These are phyloP conservation scores for Candida ipomoeae DNA, from an alignment of 805 yeast genomes.

Conservation along the genomic window DNA sequence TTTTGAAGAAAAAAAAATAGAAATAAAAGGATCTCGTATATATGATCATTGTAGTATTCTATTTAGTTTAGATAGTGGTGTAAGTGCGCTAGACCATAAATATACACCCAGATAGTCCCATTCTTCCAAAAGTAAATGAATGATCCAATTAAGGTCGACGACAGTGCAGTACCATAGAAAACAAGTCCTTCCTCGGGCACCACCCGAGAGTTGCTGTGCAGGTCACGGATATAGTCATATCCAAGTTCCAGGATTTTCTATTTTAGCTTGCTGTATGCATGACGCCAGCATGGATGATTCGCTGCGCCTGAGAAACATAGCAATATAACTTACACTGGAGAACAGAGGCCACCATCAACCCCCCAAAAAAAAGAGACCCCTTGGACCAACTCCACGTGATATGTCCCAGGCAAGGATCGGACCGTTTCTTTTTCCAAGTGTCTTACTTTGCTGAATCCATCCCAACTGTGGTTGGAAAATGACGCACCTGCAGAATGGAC, in stretches of 20 bases:
- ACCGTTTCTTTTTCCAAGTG: background rate
- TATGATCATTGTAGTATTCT: no score
- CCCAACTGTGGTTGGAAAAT: background rate
- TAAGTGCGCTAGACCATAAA: no score
- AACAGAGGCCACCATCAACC: background rate
- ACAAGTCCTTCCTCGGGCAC: background rate
- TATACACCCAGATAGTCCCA: no score
- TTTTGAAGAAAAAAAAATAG: no score
- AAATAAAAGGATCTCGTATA: no score
- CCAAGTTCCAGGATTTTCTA: background rate
- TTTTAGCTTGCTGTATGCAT: background rate
- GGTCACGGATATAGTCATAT: background rate
- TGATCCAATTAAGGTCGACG: no score
- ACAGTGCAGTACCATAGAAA: background rate
- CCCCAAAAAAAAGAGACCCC: background rate
- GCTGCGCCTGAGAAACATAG: background rate
- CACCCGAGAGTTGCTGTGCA: background rate
- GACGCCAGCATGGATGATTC: background rate
- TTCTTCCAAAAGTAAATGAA: no score
- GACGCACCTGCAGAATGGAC: constrained; percentile 5
- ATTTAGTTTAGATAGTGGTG: no score
- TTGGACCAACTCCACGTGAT: background rate
- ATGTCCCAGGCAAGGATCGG: background rate
- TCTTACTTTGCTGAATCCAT: background rate
- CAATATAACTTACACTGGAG: background rate